Conservation (phyloP, 257 asterid species). For the Scutellaria baicalensis region DNA sequence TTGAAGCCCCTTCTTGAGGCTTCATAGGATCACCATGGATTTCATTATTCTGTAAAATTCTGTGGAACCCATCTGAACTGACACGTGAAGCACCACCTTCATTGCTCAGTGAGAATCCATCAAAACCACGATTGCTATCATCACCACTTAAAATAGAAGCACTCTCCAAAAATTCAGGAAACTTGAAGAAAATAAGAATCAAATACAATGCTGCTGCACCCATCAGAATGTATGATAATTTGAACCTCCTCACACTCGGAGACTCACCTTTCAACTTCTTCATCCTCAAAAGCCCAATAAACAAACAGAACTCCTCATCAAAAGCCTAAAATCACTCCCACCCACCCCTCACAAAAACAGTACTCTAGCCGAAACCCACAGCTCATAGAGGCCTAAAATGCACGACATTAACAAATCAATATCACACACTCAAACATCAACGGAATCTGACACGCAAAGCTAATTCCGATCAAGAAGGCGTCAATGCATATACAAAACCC, state of each 20-base stretch:
- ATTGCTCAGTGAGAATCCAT: constrained; percentile 29
- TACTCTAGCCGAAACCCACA: constrained; percentile 2
- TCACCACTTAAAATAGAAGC: constrained; percentile 40
- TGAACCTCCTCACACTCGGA: constrained; percentile 57
- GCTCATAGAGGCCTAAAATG: constrained; percentile 8
- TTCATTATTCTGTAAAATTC: constrained; percentile 43
- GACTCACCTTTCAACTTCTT: constrained; percentile 68
- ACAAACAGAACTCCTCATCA: constrained; percentile 15
- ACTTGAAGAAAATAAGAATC: constrained; percentile 58
- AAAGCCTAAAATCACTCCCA: constrained; percentile 1
- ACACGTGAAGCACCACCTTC: constrained; percentile 27
- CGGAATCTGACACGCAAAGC: neutral
- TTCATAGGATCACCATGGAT: constrained; percentile 27
- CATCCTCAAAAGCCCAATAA: constrained; percentile 32
- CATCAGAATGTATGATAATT: constrained; percentile 52
- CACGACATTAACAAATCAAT: neutral
- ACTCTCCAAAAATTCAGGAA: constrained; percentile 60
- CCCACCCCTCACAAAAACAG: constrained; percentile 9
- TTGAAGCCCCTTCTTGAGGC: constrained; percentile 26
- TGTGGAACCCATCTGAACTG: constrained; percentile 41
- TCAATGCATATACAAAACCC: constrained; percentile 12
- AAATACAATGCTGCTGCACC: constrained; percentile 67
- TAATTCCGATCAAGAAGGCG: neutral
- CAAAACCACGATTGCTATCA: constrained; percentile 25
- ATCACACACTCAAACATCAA: constrained; percentile 3